Conservation (phyloP, 1,284 basidiomycete genomes). For the Moniliophthora roreri region DNA sequence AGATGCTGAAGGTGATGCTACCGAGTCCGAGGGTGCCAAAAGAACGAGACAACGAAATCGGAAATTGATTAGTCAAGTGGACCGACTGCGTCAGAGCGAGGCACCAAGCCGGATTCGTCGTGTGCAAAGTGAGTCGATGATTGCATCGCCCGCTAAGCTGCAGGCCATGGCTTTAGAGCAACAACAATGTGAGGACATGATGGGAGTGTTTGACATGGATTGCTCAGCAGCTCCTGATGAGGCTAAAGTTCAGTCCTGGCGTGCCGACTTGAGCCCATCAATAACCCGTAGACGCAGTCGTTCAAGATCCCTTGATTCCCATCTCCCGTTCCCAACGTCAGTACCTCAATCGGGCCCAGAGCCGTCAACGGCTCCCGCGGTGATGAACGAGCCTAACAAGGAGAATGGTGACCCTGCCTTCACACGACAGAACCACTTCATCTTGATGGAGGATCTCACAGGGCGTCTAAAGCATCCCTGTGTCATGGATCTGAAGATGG, state of each 20-base stretch:
- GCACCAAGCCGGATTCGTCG: slow-evolving; percentile 45
- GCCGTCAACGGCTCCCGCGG: slow-evolving; percentile 28
- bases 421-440: slow-evolving; percentile 94
- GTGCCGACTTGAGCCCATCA: slow-evolving; percentile 27
- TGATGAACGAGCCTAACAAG: slow-evolving; percentile 1
- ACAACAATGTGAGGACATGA: slow-evolving; percentile 27
- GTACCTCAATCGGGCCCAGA: slow-evolving; percentile 21
- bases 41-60: slow-evolving; percentile 30
- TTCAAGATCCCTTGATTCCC: slow-evolving; percentile 50
- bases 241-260: slow-evolving; percentile 13
- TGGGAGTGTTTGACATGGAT: slow-evolving; percentile 52
- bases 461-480: slow-evolving; percentile 93
- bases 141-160: slow-evolving; percentile 36
- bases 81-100: slow-evolving; percentile 36
- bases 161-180: slow-evolving; percentile 26
- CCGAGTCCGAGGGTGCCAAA: slow-evolving; percentile 18
- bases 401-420: slow-evolving; percentile 39
- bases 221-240: slow-evolving; percentile 12
- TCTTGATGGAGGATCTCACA: slow-evolving; percentile 98
- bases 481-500: slow-evolving; percentile 99
- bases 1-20: slow-evolving; percentile 32
- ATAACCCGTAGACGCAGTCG: slow-evolving; percentile 51
- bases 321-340: slow-evolving; percentile 14
- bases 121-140: slow-evolving; percentile 59
- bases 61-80: slow-evolving; percentile 36